Percentiles rank a stretch among this genome's conserved stretches.
phyloP scores from a whole-genome alignment of 2,329 filamentous ascomycete species.

The Incumbomyces delicatus region DNA sequence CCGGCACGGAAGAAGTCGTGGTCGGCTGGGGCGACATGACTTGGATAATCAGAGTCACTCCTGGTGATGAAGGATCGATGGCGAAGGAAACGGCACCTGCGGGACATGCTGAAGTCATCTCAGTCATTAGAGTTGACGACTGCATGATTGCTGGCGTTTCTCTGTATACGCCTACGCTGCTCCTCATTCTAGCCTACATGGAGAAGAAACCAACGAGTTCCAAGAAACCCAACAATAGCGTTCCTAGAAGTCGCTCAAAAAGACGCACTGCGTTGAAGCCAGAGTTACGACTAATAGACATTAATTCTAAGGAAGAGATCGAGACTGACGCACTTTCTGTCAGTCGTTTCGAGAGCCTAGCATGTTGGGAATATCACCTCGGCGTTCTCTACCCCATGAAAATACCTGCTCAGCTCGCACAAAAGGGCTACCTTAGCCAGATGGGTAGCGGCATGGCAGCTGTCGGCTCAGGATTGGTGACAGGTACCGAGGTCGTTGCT shows the following conservation, averaged over 20 bases:
- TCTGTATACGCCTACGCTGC: conserved; percentile 82
- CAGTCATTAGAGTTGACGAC: conserved; percentile 86
- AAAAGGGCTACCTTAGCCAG: conserved; percentile 61
- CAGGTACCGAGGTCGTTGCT: conserved; percentile 40
- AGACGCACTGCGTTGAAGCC: conserved; percentile 74
- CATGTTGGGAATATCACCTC: conserved; percentile 85
- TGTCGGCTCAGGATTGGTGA: conserved; percentile 25
- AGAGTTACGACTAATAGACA: conserved; percentile 82
- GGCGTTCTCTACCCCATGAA: conserved; percentile 69
- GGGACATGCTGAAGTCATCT: conserved; percentile 79
- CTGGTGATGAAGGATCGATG: conserved; percentile 51
- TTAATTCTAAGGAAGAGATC: conserved; percentile 70
- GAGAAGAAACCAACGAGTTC: conserved; percentile 60
- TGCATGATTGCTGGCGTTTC: conserved; percentile 97
- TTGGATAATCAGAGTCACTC: conserved; percentile 88
- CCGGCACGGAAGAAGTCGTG: conserved; percentile 61
- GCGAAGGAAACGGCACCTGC: conserved; percentile 48
- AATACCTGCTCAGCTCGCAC: conserved; percentile 53
- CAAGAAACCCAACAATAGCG: conserved; percentile 43
- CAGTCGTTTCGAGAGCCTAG: conserved; percentile 75
- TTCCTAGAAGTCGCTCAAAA: conserved; percentile 34
- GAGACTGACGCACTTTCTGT: conserved; percentile 80
- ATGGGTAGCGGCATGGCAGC: conserved; percentile 36
- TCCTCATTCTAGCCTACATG: conserved; percentile 87
- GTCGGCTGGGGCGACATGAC: conserved; percentile 94